Evolutionary conservation across 2,329 filamentous ascomycete genomes (phyloP), one percentile per base, ranked within the genome.

Genomic region (Aspergillus neotritici): DNA sequence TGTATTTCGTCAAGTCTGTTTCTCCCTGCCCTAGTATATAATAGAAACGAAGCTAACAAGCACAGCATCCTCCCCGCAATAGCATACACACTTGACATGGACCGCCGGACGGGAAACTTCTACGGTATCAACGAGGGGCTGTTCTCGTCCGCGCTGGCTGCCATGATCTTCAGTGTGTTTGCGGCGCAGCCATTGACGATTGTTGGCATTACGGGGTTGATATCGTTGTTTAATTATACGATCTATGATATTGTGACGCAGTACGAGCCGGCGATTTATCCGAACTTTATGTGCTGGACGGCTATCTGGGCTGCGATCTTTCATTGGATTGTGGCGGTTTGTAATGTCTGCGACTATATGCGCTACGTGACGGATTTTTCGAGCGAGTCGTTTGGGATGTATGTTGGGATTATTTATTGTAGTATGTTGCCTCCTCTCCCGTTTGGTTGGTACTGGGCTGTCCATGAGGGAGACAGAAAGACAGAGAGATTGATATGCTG

Each of bases 41-140:
- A 31, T 12, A 3, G 12, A 14, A 4, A 4, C 4, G 7, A 2
- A 8, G 43, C 14, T 43, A 30, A 30, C 6, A 10, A 5, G 9
- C 4, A 4, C 33, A 70, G 74, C 47, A 64, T 81, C 1, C 67
- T 81, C 4, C 78, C 78, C 4, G 78, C 78, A 0, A 65, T 81
- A 3, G 78, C 78, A 2, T 81, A 78, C 50, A 73, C 74, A 2
- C 63, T 80, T 13, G 77, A 81, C 55, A 80, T 80, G 75, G 70
- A 73, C 42, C 69, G 76, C 5, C 67, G 73, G 12, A 80, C 77
- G 1, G 72, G 70, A 16, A 66, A 69, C 13, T 78, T 76, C 61
- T 79, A 72, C 48, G 77, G 77, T 30, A 68, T 80, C 54, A 80
- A 79, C 46, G 75, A 79, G 54, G 74, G 70, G 0, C 64, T 79